Evolutionary conservation across 129 eudicot species (phyloP), one percentile per base, ranked within the genome.

Genomic region (Tagetes erecta): DNA sequence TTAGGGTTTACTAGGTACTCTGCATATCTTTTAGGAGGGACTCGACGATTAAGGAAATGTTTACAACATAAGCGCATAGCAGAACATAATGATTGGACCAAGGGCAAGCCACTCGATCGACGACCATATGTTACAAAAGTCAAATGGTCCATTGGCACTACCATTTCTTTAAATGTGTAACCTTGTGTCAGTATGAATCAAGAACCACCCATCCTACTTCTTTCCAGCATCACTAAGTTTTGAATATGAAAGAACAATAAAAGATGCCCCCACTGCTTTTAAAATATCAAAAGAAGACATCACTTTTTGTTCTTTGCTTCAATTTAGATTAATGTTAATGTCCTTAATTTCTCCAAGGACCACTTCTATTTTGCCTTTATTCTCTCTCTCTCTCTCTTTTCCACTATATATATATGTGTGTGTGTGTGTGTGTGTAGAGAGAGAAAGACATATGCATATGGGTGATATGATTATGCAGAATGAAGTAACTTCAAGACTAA

Each of bases 291-390:
- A 67, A 68, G 62, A 45, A 76, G 39, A 53, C 74, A 67, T 20
- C 39, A 38, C 67, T 78, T 79, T 78, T 79, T 79, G 78, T 79
- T 79, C 78, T 79, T 64, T 72, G 83, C 73, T 78, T 72, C 68
- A 64, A 72, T 72, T 52, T 79, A 73, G 74, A 57, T 51, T 79
- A 20, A 20, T 20, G 58, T 64, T 60, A 71, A 52, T 72, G 83
- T 65, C 81, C 81, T 44, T 68, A 20, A 20, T 77, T 5, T 49
- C 27, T 76, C 64, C 65, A 53, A 79, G 78, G 83, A 79, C 83
- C 78, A 79, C 83, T 72, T 14, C 73, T 67, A 53, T 64, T 71
- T 71, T 39, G 50, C 73, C 52, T 78, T 59, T 62, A 33, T 56
- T 39, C 77, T 6, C 37, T 71, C 30, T 30, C 36, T 39, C 77